Base-by-base conservation (phyloP, 768 basidiomycete species). In the Austroboletus eburneus region DNA sequence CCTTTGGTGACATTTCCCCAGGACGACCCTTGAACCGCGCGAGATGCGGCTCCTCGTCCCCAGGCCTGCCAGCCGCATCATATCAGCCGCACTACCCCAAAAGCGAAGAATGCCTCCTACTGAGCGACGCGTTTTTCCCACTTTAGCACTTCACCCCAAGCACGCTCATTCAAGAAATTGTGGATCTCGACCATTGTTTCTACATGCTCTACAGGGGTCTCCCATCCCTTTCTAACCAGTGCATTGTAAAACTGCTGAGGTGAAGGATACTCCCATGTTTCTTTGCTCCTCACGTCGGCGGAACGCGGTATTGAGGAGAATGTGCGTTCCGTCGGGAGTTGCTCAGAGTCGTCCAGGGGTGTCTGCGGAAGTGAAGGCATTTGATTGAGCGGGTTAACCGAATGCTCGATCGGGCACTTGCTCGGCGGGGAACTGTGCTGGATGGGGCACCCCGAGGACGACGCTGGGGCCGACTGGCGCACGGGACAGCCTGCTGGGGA, bases 191-290 rank as follows among this genome's bases (percentile, higher is more conserved):
- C 96, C 90, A 99, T 96, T 21, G 84, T 91, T 64, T 93, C 94
- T 37, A 97, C 79, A 66, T 92, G 87, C 57, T 97, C 91, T 66
- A 94, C 93, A 0, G 93, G 92, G 2, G 96, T 95, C 67, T 95
- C 93, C 88, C 89, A 92, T 3, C 96, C 96, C 63, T 99, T 99
- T 51, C 92, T 73, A 9, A 91, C 91, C 13, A 99, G 76, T 0
- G 95, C 95, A 66, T 98, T 98, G 67, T 97, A 94, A 63, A 98
- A 97, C 65, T 97, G 94, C 67, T 98, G 95, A 9, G 94, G 91
- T 2, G 87, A 91, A 3, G 95, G 95, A 67, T 98, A 98, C 63
- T 96, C 93, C 95, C 95, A 97, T 38, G 73, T 77, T 20, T 51
- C 50, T 21, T 50, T 58, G 8, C 20, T 48, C 17, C 43, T 52